Base-by-base conservation (phyloP, 2,329 filamentous ascomycete species). In the Trematosphaeria pertusa region DNA sequence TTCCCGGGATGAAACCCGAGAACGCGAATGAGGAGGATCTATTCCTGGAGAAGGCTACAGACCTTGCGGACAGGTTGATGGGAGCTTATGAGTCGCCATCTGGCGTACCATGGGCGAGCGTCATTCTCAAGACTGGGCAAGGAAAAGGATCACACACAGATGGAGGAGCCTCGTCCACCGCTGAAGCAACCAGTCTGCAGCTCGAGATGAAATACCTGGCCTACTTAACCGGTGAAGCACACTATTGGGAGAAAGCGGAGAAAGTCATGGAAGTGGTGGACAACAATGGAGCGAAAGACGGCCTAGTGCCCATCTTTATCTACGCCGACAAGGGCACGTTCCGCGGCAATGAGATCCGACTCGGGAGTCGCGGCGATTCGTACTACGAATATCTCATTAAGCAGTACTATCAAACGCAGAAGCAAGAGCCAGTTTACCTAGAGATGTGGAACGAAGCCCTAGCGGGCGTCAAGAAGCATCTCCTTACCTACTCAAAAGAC, bases 321-420 rank as follows among this genome's bases (percentile, higher is more conserved):
- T 86, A 91, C 68, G 85, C 94, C 3, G 83, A 86, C 20, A 85
- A 78, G 10, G 94, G 94, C 46, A 76, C 84, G 42, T 99, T 97
- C 74, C 82, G 84, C 39, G 91, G 90, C 15, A 75, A 85, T 15
- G 96, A 97, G 65, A 93, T 99, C 63, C 88, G 94, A 14, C 81
- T 97, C 17, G 94, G 94, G 30, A 97, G 91, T 69, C 85, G 94
- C 51, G 94, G 94, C 35, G 94, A 99, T 76, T 97, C 92, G 37
- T 99, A 97, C 75, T 99, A 99, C 74, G 82, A 99, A 75, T 99
- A 99, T 71, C 84, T 99, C 39, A 95, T 97, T 78, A 99, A 99
- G 76, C 94, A 99, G 71, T 97, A 96, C 69, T 80, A 97, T 15
- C 94, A 99, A 73, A 99, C 94, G 10, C 89, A 89, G 46, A 85